Conservation (phyloP, 768 basidiomycete species). For the Porpolomopsis calyptriformis region DNA sequence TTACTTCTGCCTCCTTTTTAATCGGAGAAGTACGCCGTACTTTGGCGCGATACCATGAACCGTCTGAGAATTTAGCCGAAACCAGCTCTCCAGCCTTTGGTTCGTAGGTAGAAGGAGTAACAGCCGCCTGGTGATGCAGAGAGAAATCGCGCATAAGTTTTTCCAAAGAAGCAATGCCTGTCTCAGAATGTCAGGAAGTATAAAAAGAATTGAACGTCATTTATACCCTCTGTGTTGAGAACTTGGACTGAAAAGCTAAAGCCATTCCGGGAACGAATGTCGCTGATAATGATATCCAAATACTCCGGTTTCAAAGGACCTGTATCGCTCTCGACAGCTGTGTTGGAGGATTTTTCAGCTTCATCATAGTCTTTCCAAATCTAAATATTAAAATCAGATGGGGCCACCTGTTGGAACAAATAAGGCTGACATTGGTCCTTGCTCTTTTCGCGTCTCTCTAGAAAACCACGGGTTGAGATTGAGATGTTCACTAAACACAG, state of each 20-base stretch:
- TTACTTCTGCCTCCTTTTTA: conserved; percentile 90
- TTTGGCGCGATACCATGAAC: conserved; percentile 92
- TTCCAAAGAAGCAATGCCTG: conserved; percentile 86
- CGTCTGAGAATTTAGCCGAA: conserved; percentile 90
- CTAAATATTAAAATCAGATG: conserved; percentile 28
- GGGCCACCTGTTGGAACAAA: not conserved
- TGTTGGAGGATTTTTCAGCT: conserved; percentile 46
- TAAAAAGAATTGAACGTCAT: not conserved
- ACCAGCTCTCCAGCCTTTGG: conserved; percentile 86
- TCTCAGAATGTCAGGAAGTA: not conserved
- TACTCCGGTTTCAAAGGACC: conserved; percentile 71
- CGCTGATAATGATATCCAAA: conserved; percentile 85
- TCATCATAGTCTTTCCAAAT: conserved; percentile 82
- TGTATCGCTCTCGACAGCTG: conserved; percentile 32
- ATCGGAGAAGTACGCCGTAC: conserved; percentile 76
- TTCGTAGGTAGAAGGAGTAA: conserved; percentile 54
- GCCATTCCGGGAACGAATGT: conserved; percentile 62
- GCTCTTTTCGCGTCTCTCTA: conserved; percentile 76
- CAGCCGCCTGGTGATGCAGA: conserved; percentile 63
- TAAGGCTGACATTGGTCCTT: conserved; percentile 50
- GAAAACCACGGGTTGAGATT: no score
- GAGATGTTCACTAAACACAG: not conserved
- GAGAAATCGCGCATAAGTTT: conserved; percentile 93
- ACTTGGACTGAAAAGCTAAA: conserved; percentile 90
- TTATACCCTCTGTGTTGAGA: conserved; percentile 77